phyloP scores from a whole-genome alignment of 768 basidiomycete species.

The Kwoniella heveanensis region DNA sequence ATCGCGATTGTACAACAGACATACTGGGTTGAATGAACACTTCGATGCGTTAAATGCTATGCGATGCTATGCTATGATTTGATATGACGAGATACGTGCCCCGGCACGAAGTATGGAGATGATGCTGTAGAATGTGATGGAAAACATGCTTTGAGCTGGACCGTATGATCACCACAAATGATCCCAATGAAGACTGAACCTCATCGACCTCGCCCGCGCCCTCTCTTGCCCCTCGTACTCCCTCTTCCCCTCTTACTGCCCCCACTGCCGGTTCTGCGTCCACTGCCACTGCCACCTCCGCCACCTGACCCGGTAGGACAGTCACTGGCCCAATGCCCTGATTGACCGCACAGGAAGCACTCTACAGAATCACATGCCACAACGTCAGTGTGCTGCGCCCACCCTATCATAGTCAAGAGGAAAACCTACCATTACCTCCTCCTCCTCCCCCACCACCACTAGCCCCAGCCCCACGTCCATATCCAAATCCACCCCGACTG shows the following conservation, averaged over 20 bases:
- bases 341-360: slow-evolving; percentile 49
- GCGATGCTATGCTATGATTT: too few species aligned
- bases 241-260: not conserved
- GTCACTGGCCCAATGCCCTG: slow-evolving; percentile 42
- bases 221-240: not conserved
- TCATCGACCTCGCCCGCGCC: slow-evolving; percentile 10
- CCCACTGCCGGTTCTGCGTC: not conserved
- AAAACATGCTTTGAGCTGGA: too few species aligned
- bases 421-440: not conserved
- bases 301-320: slow-evolving; percentile 25
- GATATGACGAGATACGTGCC: too few species aligned
- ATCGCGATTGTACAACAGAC: too few species aligned
- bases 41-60: not conserved
- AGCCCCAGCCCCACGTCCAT: not conserved
- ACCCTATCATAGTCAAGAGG: too few species aligned
- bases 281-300: slow-evolving; percentile 3
- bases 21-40: not conserved
- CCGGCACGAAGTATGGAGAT: too few species aligned
- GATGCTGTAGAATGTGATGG: too few species aligned
- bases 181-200: too few species aligned
- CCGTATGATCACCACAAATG: too few species aligned
- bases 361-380: slow-evolving; percentile 31
- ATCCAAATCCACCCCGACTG: not conserved
- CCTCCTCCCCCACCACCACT: slow-evolving; percentile 7
- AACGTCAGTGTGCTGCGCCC: too few species aligned